These are phyloP conservation scores for Salvia splendens DNA, from an alignment of 257 asterid genomes.

Conservation along the genomic window DNA sequence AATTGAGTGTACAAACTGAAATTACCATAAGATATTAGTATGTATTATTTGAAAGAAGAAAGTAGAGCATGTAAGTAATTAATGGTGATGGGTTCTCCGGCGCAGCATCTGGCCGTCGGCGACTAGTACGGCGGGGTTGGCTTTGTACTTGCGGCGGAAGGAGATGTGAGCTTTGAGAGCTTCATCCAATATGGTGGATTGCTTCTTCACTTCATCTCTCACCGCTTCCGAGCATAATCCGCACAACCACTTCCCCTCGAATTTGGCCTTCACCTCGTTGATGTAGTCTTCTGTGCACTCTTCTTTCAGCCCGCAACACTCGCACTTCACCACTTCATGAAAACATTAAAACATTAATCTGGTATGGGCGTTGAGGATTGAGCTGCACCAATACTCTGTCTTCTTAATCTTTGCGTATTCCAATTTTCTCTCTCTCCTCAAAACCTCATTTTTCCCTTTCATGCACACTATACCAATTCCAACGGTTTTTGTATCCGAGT, in stretches of 20 bases:
- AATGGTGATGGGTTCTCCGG: conserved; percentile 48
- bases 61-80: no score
- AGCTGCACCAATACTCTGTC: conserved; percentile 39
- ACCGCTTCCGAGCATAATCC: conserved; percentile 92
- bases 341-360: no score
- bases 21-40: no score
- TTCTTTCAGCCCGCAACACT: conserved; percentile 88
- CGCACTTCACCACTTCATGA: conserved; percentile 83
- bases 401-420: conserved; percentile 16
- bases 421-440: conserved; percentile 12
- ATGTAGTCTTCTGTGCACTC: conserved; percentile 90
- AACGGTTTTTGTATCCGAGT: conserved; percentile 24
- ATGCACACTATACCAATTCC: conserved; percentile 26
- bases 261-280: conserved; percentile 57
- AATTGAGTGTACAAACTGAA: no score
- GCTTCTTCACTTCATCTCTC: conserved; percentile 59
- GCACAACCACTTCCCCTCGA: conserved; percentile 87
- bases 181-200: conserved; percentile 47
- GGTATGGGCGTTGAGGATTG: conserved; percentile 41
- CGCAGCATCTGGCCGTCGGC: conserved; percentile 92
- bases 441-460: conserved; percentile 27
- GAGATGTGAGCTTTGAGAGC: conserved; percentile 88
- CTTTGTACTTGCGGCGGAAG: conserved; percentile 64
- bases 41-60: no score
- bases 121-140: conserved; percentile 74